Evolutionary conservation across 495 filamentous ascomycete species (phyloP), one percentile per base, ranked within the genome.

Genomic region (Aspergillus funiculosus): DNA sequence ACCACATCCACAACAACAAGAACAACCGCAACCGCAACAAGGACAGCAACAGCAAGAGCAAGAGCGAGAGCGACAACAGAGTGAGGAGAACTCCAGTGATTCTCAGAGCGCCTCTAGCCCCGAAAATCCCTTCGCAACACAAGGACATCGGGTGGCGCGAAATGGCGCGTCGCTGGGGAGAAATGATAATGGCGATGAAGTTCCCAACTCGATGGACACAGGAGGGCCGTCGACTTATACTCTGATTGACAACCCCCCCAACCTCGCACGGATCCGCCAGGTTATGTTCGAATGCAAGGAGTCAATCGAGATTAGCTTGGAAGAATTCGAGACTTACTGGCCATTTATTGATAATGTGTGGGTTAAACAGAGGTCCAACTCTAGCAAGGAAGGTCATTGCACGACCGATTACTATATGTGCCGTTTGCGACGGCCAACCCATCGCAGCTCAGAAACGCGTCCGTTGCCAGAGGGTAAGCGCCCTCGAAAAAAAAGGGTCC

Each of bases 261-360:
- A 74, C 27, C 52, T 76, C 13, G 59, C 65, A 20, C 57, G 56
- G 19, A 74, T 76, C 53, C 64, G 73, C 25, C 60, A 64, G 39
- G 64, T 72, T 1, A 51, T 77, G 37, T 75, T 75, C 32, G 73
- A 76, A 35, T 68, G 73, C 57, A 71, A 64, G 26, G 72, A 76
- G 27, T 68, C 69, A 10, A 75, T 77, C 35, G 74, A 75, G 53
- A 73, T 75, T 44, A 73, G 64, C 15, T 52, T 69, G 26, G 61
- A 68, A 15, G 73, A 76, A 26, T 75, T 75, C 35, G 72, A 76
- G 40, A 71, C 64, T 10, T 75, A 77, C 49, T 77, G 72, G 72
- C 73, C 72, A 2, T 77, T 74, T 36, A 70, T 77, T 20, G 72
- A 75, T 40, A 77, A 77, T 53, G 70, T 75, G 11, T 77, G 71